Conservation (phyloP, 257 asterid genomes). For the Solanum neorickii region DNA sequence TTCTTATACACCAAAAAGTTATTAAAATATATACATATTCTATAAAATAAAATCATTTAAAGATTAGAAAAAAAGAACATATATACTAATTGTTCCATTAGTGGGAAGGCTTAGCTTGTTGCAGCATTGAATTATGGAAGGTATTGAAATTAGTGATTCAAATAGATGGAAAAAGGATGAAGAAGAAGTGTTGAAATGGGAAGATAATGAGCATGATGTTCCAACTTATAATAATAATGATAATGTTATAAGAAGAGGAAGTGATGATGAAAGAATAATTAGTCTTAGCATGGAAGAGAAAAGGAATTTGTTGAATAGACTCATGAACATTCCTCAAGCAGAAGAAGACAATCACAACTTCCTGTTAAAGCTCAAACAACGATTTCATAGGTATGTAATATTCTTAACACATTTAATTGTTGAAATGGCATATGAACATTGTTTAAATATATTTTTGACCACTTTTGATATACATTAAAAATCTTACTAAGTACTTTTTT, state of each 20-base stretch:
- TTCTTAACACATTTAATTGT: not conserved
- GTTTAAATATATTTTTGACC: not conserved
- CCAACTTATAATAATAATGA: not conserved
- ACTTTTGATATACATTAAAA: not conserved
- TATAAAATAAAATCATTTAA: not conserved
- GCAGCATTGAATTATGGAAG: not conserved
- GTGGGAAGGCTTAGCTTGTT: not conserved
- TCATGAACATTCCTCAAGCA: constrained; percentile 43
- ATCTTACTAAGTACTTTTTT: not conserved
- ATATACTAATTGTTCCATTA: not conserved
- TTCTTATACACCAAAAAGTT: not conserved
- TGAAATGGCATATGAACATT: too few species aligned
- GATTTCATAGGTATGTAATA: constrained; percentile 32
- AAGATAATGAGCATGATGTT: not conserved
- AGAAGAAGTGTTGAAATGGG: not conserved
- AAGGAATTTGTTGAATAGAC: constrained; percentile 33
- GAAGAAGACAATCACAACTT: constrained; percentile 65
- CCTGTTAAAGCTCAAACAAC: constrained; percentile 36
- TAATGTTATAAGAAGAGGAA: not conserved
- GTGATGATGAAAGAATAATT: not conserved
- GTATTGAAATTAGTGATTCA: not conserved
- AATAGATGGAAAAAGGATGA: not conserved
- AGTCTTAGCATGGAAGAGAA: constrained; percentile 6
- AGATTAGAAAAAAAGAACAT: not conserved
- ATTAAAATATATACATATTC: not conserved